Conservation (phyloP, 352 stramenopile species). For the Pythium brachiatum region DNA sequence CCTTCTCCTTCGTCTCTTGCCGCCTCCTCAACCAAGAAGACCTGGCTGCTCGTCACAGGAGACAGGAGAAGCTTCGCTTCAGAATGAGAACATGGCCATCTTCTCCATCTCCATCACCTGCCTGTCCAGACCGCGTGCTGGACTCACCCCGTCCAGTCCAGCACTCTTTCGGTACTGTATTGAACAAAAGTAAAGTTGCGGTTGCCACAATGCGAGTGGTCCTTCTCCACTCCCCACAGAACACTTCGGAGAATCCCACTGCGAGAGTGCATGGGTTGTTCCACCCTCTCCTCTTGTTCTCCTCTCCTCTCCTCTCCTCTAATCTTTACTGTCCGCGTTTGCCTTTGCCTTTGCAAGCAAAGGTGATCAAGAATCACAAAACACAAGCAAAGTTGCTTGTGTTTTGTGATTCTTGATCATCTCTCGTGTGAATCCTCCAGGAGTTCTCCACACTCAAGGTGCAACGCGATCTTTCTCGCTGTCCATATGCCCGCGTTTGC, state of each 20-base stretch:
- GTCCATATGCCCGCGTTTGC: not conserved
- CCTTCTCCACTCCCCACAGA: not conserved
- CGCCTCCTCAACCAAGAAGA: too few relatives aligned
- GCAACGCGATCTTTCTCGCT: not conserved
- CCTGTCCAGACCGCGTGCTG: not conserved
- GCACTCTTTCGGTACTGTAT: not conserved
- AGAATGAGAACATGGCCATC: not conserved
- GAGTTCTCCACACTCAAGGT: not conserved
- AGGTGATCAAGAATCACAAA: too few relatives aligned
- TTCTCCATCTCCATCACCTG: not conserved
- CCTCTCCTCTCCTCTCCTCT: too few relatives aligned
- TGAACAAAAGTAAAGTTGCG: too few relatives aligned
- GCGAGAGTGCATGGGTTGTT: not conserved
- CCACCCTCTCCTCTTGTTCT: not conserved
- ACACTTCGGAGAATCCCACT: not conserved
- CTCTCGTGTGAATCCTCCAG: too few relatives aligned
- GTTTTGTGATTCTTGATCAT: too few relatives aligned
- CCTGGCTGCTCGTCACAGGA: too few relatives aligned
- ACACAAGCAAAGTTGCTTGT: too few relatives aligned
- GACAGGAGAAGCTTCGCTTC: too few relatives aligned
- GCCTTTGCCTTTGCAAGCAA: too few relatives aligned
- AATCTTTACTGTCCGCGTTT: not conserved
- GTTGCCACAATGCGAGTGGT: not conserved
- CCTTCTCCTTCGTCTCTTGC: too few relatives aligned
- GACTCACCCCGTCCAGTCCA: not conserved